A percentile compares a stretch with the other conserved stretches of the same genome.
phyloP scores from a whole-genome alignment of 1,284 basidiomycete genomes.

The Malassezia obtusa region DNA sequence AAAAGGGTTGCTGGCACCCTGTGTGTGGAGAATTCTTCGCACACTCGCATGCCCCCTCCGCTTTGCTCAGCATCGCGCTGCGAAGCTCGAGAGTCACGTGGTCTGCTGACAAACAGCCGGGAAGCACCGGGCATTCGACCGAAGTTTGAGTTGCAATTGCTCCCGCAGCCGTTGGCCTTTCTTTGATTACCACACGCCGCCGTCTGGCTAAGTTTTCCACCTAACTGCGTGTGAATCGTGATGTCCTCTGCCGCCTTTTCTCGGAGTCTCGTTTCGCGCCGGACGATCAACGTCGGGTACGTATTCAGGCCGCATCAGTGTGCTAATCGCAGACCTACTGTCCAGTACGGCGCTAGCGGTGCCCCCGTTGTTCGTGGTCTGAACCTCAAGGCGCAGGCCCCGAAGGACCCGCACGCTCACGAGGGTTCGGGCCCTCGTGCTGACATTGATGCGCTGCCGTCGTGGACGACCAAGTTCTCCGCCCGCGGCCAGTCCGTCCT shows the following conservation, averaged over 20 bases:
- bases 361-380: conserved; percentile 61
- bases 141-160: conserved; percentile 11
- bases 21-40: too few species aligned
- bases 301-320: neutral
- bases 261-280: conserved; percentile 17
- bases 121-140: conserved; percentile 8
- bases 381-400: conserved; percentile 60
- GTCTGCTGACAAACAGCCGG: conserved; percentile 10
- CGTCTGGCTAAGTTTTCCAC: neutral
- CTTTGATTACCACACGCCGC: conserved; percentile 12
- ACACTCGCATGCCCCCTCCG: too few species aligned
- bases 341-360: conserved; percentile 64
- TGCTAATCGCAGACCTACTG: conserved; percentile 55
- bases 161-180: conserved; percentile 13
- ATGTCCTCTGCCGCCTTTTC: conserved; percentile 16
- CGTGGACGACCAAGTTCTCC: conserved; percentile 59
- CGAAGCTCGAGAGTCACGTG: conserved; percentile 4
- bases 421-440: conserved; percentile 54
- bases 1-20: neutral
- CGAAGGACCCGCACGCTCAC: conserved; percentile 55
- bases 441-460: conserved; percentile 60
- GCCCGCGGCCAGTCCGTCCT: conserved; percentile 55
- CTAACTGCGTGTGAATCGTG: conserved; percentile 1
- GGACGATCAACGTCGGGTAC: conserved; percentile 15
- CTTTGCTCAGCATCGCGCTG: too few species aligned